phyloP scores from a whole-genome alignment of 129 eudicot genomes.

The Chrysanthemum lavandulifolium region DNA sequence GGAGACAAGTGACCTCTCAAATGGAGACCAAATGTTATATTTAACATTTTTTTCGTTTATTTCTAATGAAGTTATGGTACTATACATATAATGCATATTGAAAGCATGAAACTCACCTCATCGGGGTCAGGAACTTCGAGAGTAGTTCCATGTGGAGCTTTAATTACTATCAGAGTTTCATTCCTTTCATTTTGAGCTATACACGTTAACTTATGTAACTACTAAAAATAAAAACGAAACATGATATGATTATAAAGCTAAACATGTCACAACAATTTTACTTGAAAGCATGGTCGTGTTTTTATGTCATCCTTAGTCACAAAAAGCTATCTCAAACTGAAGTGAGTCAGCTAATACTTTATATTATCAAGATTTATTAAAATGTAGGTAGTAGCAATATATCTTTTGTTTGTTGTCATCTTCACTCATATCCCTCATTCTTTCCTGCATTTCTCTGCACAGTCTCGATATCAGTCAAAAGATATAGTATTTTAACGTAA shows the following conservation, averaged over 20 bases:
- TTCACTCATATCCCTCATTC: constrained; percentile 76
- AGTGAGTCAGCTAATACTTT: neutral
- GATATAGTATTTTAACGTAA: neutral
- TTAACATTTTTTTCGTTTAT: no score
- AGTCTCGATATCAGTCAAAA: neutral
- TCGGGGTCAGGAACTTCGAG: constrained; percentile 87
- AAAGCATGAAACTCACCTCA: constrained; percentile 47
- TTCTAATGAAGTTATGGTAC: no score
- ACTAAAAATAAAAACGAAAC: neutral
- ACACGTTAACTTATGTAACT: neutral
- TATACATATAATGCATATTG: constrained; percentile 4
- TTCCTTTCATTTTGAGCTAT: constrained; percentile 37
- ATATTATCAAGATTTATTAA: neutral
- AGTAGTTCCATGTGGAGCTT: constrained; percentile 85
- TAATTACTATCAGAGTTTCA: constrained; percentile 32
- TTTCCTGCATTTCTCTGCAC: constrained; percentile 90
- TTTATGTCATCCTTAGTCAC: constrained; percentile 77
- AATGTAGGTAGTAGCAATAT: neutral
- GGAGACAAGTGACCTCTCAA: neutral
- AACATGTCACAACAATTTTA: constrained; percentile 16
- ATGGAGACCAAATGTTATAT: neutral
- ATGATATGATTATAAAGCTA: constrained; percentile 5
- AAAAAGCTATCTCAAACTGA: constrained; percentile 76
- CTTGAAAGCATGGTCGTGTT: constrained; percentile 72
- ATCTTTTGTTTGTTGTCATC: constrained; percentile 77